Conservation (phyloP, 2,329 filamentous ascomycete species). For the Purpureocillium lavendulum region DNA sequence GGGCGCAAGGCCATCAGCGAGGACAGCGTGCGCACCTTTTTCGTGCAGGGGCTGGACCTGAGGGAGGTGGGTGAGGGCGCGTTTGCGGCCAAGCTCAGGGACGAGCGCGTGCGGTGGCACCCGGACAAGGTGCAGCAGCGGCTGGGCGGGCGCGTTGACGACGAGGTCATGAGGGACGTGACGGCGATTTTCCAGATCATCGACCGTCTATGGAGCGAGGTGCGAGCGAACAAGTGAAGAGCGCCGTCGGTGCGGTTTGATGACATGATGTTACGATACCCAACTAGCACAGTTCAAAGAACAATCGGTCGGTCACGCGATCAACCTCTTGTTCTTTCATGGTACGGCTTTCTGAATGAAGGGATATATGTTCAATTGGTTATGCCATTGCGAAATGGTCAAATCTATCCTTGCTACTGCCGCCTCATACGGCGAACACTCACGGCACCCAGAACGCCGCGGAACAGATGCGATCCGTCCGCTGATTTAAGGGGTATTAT, state of each 20-base stretch:
- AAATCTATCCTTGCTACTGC: no score
- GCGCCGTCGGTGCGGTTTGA: not conserved
- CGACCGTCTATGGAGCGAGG: slow-evolving; percentile 69
- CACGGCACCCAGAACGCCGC: no score
- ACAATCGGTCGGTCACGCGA: no score
- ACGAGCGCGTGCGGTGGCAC: slow-evolving; percentile 89
- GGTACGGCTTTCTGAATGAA: no score
- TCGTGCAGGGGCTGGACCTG: slow-evolving; percentile 40
- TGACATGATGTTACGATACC: no score
- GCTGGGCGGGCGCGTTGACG: slow-evolving; percentile 65
- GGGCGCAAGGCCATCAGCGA: slow-evolving; percentile 44
- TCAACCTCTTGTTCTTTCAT: no score
- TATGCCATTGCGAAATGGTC: no score
- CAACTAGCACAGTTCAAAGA: no score
- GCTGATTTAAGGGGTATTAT: not conserved
- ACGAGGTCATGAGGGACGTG: slow-evolving; percentile 65
- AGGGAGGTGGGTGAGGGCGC: slow-evolving; percentile 35
- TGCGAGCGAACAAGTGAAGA: slow-evolving; percentile 24
- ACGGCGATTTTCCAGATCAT: slow-evolving; percentile 90
- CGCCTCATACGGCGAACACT: no score
- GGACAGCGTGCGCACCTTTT: slow-evolving; percentile 60
- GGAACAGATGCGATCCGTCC: no score
- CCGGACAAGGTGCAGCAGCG: slow-evolving; percentile 95
- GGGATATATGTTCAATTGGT: no score
- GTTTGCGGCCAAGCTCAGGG: slow-evolving; percentile 54